Percentiles rank a stretch among this genome's conserved stretches.
Evolutionary conservation across 2,329 filamentous ascomycete species (phyloP).

Genomic region (Cyphellophora europaea): DNA sequence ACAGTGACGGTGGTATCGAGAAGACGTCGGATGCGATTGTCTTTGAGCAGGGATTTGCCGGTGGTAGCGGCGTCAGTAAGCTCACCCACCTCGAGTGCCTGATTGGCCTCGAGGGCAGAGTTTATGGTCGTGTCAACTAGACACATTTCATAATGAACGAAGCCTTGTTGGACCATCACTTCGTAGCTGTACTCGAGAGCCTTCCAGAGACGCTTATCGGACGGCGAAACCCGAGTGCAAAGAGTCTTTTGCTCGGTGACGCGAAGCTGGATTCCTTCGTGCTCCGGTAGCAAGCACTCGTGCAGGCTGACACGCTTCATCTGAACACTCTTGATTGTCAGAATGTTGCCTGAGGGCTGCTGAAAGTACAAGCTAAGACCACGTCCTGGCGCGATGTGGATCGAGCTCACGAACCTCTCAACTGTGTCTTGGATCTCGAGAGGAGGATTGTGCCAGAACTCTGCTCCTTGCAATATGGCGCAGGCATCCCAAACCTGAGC

Average conservation of each 20-base stretch:
- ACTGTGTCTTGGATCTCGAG: conserved; percentile 22
- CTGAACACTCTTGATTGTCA: conserved; percentile 11
- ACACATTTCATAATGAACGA: conserved; percentile 31
- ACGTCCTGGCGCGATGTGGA: conserved; percentile 24
- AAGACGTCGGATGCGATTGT: conserved; percentile 12
- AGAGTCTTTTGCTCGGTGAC: conserved; percentile 31
- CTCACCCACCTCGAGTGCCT: conserved; percentile 25
- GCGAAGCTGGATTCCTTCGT: conserved; percentile 17
- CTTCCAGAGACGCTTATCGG: conserved; percentile 20
- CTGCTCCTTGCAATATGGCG: conserved; percentile 21
- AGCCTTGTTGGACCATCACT: conserved; percentile 24
- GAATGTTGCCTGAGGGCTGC: conserved; percentile 16
- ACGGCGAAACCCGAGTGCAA: conserved; percentile 15
- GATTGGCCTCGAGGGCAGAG: conserved; percentile 24
- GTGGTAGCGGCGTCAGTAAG: conserved; percentile 23
- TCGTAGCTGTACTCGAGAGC: conserved; percentile 19
- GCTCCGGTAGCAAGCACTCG: conserved; percentile 21
- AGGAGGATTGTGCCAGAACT: conserved; percentile 17
- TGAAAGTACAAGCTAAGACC: conserved; percentile 22
- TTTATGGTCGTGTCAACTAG: conserved; percentile 28
- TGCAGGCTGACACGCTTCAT: conserved; percentile 9
- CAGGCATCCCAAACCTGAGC: conserved; percentile 30
- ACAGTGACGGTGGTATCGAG: conserved; percentile 25
- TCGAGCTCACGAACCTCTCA: conserved; percentile 22
- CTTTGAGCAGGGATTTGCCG: conserved; percentile 20